Evolutionary conservation across 2,329 filamentous ascomycete genomes (phyloP), one percentile per base, ranked within the genome.

Genomic region (Fusarium sp.): DNA sequence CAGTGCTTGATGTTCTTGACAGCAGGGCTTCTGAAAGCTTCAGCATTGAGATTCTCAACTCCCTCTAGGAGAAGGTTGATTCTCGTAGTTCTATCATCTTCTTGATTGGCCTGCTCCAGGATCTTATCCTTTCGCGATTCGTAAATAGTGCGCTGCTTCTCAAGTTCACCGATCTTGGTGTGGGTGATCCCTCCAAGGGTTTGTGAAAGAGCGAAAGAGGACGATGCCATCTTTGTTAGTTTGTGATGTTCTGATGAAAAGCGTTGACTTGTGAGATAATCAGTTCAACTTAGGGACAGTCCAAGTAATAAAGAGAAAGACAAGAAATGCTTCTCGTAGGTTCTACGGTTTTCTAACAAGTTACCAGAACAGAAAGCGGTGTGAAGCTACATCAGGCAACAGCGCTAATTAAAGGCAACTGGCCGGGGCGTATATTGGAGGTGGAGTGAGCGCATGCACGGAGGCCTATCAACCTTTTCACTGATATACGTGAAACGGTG

Each of bases 1-100:
- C 57, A 60, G 35, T 60, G 37, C 9, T 60, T 60, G 37, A 60
- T 60, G 7, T 60, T 60, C 19, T 56, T 60, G 25, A 60, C 48
- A 10, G 37, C 27, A 31, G 57, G 48, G 29, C 29, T 60, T 19
- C 42, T 11, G 29, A 35, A 60, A 16, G 57, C 57, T 10, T 60
- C 57, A 5, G 37, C 2, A 3, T 60, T 42, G 10, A 60, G 48
- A 3, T 10, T 56, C 27, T 39, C 9, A 7, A 60, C 19, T 2
- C 48, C 57, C n/a, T 60, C 21, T 1, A 60, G 11, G 3, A 60
- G 57, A 1, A 60, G 5, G 2, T 60, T 60, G 16, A 60, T 42
- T 14, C 48, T 42, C 23, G 37, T 0, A 10, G 31, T 10, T 35
- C 1, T 14, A 3, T 29, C 48, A 18, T 8, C 4, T 19, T 42